A percentile compares a stretch with the other conserved stretches of the same genome.
These are phyloP conservation scores for Hericium rajendrae DNA, from an alignment of 768 basidiomycete genomes.

Conservation along the genomic window DNA sequence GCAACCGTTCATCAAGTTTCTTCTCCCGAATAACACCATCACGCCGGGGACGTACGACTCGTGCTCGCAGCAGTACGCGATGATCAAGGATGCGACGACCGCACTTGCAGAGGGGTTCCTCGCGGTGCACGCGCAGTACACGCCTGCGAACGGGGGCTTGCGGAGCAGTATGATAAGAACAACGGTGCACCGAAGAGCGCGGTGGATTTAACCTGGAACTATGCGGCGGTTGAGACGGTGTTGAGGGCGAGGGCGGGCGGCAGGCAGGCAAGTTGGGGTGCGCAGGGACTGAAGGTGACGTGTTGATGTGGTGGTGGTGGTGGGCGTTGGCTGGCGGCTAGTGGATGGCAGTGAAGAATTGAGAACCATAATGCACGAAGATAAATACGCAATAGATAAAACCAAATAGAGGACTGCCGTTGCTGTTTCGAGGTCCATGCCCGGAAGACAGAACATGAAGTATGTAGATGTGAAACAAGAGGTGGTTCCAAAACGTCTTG, in stretches of 20 bases:
- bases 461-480: too few relatives aligned
- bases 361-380: too few relatives aligned
- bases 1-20: slow-evolving; percentile 59
- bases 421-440: too few relatives aligned
- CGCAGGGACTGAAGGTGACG: slow-evolving; percentile 34
- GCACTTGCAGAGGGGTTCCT: slow-evolving; percentile 59
- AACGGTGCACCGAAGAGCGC: slow-evolving; percentile 50
- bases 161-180: slow-evolving; percentile 50
- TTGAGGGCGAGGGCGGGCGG: slow-evolving; percentile 46
- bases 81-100: slow-evolving; percentile 38
- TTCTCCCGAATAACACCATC: slow-evolving; percentile 33
- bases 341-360: too few relatives aligned
- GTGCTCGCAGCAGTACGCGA: slow-evolving; percentile 37
- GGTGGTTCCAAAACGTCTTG: too few relatives aligned
- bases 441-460: too few relatives aligned
- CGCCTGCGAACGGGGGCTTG: slow-evolving; percentile 48
- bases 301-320: background rate
- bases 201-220: slow-evolving; percentile 63
- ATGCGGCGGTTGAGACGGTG: slow-evolving; percentile 54
- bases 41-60: slow-evolving; percentile 43
- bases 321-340: too few relatives aligned
- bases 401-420: too few relatives aligned
- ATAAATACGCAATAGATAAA: too few relatives aligned
- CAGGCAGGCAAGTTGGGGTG: slow-evolving; percentile 51
- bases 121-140: slow-evolving; percentile 45